phyloP scores from a whole-genome alignment of 331 rosid species.

The Ulmus americana region DNA sequence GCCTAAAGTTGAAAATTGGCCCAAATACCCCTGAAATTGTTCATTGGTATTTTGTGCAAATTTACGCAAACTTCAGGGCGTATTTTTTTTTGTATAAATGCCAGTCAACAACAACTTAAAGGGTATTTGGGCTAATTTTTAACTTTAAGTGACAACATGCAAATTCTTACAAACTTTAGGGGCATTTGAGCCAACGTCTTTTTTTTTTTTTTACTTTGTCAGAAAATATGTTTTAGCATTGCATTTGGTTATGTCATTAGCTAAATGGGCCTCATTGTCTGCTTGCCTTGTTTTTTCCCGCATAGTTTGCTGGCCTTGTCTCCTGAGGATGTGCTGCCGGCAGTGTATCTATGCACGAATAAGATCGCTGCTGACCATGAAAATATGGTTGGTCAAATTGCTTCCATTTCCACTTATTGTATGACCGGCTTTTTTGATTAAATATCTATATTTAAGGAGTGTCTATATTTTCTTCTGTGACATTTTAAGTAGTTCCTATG shows the following conservation, averaged over 20 bases:
- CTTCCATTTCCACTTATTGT: not conserved
- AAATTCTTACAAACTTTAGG: too few species aligned
- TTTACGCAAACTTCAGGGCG: too few species aligned
- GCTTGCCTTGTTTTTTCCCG: slow-evolving; percentile 22
- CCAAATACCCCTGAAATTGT: too few species aligned
- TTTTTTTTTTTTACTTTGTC: not conserved
- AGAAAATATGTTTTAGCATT: not conserved
- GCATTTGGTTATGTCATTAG: not conserved
- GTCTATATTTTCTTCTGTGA: too few species aligned
- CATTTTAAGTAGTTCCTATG: too few species aligned
- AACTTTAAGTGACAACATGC: too few species aligned
- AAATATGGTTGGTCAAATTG: slow-evolving; percentile 52
- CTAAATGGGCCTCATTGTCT: slow-evolving; percentile 1
- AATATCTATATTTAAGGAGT: too few species aligned
- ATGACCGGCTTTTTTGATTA: not conserved
- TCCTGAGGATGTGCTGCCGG: slow-evolving; percentile 74
- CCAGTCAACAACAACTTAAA: too few species aligned
- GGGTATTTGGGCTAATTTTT: too few species aligned
- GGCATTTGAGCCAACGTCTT: not conserved
- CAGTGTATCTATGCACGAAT: slow-evolving; percentile 84
- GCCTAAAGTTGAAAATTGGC: too few species aligned
- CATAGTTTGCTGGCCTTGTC: slow-evolving; percentile 76
- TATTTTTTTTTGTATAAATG: too few species aligned
- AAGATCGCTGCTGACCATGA: slow-evolving; percentile 83
- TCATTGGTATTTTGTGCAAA: too few species aligned